phyloP scores from a whole-genome alignment of 352 stramenopile species.

The Blastocystis sp. region DNA sequence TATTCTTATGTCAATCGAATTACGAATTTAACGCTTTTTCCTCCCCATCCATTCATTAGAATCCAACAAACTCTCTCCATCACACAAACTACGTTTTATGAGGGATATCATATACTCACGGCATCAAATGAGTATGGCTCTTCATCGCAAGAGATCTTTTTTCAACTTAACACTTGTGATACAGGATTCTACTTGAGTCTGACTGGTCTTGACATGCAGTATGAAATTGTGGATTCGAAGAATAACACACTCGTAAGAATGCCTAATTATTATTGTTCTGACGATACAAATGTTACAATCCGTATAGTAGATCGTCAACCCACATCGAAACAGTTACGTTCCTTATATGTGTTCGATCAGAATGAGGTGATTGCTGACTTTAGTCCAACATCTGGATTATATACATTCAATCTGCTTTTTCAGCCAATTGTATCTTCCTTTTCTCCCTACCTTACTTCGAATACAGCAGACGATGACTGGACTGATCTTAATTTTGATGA shows the following conservation, averaged over 20 bases:
- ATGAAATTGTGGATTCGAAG: background rate
- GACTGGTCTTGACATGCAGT: background rate
- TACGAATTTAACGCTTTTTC: background rate
- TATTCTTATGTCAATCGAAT: background rate
- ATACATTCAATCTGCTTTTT: background rate
- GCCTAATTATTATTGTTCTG: background rate
- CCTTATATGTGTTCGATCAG: background rate
- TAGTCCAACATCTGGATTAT: background rate
- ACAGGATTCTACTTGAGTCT: background rate
- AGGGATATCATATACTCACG: background rate
- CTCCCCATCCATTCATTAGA: background rate
- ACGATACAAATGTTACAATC: background rate
- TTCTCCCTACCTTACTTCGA: background rate
- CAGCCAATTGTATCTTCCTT: background rate
- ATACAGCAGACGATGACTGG: background rate
- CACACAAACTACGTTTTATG: background rate
- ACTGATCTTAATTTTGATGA: background rate
- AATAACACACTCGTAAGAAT: background rate
- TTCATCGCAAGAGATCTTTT: background rate
- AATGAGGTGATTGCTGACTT: background rate
- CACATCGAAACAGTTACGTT: background rate
- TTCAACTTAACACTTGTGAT: background rate
- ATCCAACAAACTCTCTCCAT: background rate
- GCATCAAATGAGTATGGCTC: background rate
- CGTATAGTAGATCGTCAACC: background rate